Percentiles rank a stretch among this genome's conserved stretches.
Conservation (phyloP, 106 monocot species). For the Dioscorea dumetorum region DNA sequence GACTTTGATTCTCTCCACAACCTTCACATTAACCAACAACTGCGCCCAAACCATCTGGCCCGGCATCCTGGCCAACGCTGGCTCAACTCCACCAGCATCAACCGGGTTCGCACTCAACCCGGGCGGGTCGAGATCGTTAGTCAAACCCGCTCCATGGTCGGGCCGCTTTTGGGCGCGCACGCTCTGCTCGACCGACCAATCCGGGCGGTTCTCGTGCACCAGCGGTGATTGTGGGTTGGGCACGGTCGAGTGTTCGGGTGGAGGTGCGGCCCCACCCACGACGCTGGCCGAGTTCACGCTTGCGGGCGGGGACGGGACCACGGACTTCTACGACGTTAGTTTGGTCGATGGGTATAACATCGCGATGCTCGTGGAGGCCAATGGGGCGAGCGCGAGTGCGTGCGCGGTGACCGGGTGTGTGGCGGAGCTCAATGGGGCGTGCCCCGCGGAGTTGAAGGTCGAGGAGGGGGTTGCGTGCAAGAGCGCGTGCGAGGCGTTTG, state of each 20-base stretch:
- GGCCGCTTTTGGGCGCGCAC: constrained; percentile 87
- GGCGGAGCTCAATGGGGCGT: constrained; percentile 58
- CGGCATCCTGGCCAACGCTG: constrained; percentile 69
- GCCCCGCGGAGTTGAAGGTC: constrained; percentile 59
- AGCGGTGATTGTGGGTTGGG: constrained; percentile 71
- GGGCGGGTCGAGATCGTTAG: constrained; percentile 29
- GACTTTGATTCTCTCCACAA: not conserved
- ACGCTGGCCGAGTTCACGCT: constrained; percentile 78
- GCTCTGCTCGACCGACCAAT: constrained; percentile 46
- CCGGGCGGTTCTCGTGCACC: constrained; percentile 44
- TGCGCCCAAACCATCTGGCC: constrained; percentile 90
- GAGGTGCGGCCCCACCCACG: constrained; percentile 50
- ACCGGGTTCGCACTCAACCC: constrained; percentile 37
- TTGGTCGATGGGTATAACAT: constrained; percentile 1
- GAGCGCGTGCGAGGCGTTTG: constrained; percentile 95
- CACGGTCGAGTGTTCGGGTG: constrained; percentile 37
- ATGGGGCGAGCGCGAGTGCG: constrained; percentile 13
- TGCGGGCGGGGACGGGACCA: constrained; percentile 31
- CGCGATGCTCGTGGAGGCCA: constrained; percentile 7
- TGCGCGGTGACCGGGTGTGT: constrained; percentile 63
- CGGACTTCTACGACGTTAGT: constrained; percentile 35
- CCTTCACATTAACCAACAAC: constrained; percentile 82
- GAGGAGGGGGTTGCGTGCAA: constrained; percentile 59
- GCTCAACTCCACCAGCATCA: constrained; percentile 34
- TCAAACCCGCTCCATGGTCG: constrained; percentile 56